Evolutionary conservation across 208 protist genomes (phyloP), one percentile per base, ranked within the genome.

Genomic region (Acanthamoeba culbertsoni): DNA sequence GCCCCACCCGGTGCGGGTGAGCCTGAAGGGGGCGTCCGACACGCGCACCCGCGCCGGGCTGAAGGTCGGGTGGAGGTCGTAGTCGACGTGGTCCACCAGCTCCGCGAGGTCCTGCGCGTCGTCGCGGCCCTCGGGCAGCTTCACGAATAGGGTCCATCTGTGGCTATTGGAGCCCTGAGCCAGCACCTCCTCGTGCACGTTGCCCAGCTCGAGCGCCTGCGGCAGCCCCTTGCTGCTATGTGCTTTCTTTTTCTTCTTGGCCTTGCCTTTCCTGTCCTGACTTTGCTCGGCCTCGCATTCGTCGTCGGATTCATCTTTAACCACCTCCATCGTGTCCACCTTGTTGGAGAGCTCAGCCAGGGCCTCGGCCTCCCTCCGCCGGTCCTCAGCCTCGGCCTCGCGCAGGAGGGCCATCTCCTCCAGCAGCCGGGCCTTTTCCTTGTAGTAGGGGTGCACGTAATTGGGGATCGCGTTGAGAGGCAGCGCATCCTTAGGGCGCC

Each of bases 21-120:
- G 28, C 73, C 40, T 7, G 68, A 89, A 93, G 35, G 89, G 89
- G 10, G 71, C 71, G 33, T 82, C 23, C 10, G 18, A 73, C 31
- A 63, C 26, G n/a, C 23, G 26, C 20, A 93, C 68, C 46, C 37
- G 10, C 33, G 12, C 42, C 42, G 71, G 71, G 6, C 33, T 53
- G 68, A 93, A 93, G 16, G 89, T 93, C 12, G 46, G 53, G 68
- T 93, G 89, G 28, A 93, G 59, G 33, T 59, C 59, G 89, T 59
- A 93, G 12, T 7, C 28, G 20, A 93, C 89, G 31, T 12, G 8
- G 8, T 73, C 59, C 6, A 93, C 40, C 16, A 73, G 33, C 33
- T 65, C 89, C 12, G 33, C 35, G 14, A 92, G 53, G 14, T 92
- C 86, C 51, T 23, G 14, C 20, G 18, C 82, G 40, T 35, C 77